phyloP scores from a whole-genome alignment of 2,329 filamentous ascomycete genomes.

The Sarocladium brachiariae region DNA sequence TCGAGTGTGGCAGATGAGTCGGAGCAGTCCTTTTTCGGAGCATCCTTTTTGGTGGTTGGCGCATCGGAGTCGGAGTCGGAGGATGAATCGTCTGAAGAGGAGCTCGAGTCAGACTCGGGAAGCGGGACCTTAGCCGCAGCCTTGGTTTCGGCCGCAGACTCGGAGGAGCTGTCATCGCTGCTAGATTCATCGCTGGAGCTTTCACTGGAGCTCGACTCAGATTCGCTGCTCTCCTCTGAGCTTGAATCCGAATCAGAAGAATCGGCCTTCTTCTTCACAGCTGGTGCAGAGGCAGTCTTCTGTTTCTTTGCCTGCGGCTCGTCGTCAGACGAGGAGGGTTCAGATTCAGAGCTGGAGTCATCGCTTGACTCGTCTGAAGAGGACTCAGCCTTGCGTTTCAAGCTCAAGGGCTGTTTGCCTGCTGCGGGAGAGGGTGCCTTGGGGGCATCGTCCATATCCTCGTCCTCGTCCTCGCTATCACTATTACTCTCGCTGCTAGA shows the following conservation, averaged over 20 bases:
- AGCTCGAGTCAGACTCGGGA: conserved; percentile 26
- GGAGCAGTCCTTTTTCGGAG: conserved; percentile 11
- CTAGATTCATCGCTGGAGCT: conserved; percentile 18
- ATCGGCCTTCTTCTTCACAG: conserved; percentile 9
- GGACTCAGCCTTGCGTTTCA: conserved; percentile 35
- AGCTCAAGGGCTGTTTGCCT: conserved; percentile 13
- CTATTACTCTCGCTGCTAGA: conserved; percentile 18
- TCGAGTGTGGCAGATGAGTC: conserved; percentile 27
- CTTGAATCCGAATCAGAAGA: conserved; percentile 16
- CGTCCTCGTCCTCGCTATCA: conserved; percentile 18
- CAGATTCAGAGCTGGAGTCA: conserved; percentile 27
- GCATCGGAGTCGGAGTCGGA: conserved; percentile 18
- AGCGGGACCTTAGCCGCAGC: conserved; percentile 25
- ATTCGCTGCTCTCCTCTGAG: conserved; percentile 30
- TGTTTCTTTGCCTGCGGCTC: conserved; percentile 47
- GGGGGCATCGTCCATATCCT: conserved; percentile 15
- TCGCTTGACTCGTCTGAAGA: conserved; percentile 21
- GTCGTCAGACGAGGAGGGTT: conserved; percentile 29
- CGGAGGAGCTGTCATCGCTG: conserved; percentile 18
- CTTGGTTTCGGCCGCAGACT: conserved; percentile 22
- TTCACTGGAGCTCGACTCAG: conserved; percentile 22
- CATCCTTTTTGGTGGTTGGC: conserved; percentile 3
- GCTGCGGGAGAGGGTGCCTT: conserved; percentile 16
- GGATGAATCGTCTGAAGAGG: conserved; percentile 24
- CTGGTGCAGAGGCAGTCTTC: conserved; percentile 27